Conservation (phyloP, 495 filamentous ascomycete genomes). For the Podospora pseudocomata region DNA sequence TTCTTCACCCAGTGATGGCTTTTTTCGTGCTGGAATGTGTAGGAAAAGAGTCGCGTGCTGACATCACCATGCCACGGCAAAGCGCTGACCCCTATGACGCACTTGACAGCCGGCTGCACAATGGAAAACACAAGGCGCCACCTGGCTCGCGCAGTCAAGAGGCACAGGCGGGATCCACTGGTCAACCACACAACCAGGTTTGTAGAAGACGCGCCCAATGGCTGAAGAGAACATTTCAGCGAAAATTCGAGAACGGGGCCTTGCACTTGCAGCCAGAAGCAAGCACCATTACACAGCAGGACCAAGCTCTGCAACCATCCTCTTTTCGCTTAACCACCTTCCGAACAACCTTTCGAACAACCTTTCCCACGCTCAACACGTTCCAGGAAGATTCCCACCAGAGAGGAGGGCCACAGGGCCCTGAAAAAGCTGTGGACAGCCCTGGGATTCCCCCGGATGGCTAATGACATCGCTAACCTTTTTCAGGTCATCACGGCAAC, state of each 20-base stretch:
- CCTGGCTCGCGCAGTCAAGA: constrained; percentile 3
- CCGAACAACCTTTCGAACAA: too few species aligned
- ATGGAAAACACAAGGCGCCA: constrained; percentile 22
- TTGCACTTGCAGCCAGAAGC: neutral
- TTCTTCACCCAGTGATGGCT: neutral
- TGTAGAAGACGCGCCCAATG: neutral
- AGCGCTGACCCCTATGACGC: constrained; percentile 33
- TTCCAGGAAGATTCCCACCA: neutral
- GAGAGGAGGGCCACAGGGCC: too few species aligned
- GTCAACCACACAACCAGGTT: neutral
- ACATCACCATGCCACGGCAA: neutral
- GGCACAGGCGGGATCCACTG: constrained; percentile 1
- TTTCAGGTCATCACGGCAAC: constrained; percentile 6
- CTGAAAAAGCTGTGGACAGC: neutral
- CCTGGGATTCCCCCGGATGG: neutral
- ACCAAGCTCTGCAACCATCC: neutral
- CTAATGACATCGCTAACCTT: neutral
- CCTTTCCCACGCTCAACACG: neutral
- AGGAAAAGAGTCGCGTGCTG: neutral
- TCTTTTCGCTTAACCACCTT: neutral
- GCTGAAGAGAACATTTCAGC: constrained; percentile 3
- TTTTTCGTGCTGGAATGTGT: neutral
- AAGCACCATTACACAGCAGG: constrained; percentile 4
- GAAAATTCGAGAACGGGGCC: constrained; percentile 4
- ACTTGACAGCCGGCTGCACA: constrained; percentile 19